Evolutionary conservation across 768 basidiomycete species (phyloP).

Genomic region (Boletus rex-veris): DNA sequence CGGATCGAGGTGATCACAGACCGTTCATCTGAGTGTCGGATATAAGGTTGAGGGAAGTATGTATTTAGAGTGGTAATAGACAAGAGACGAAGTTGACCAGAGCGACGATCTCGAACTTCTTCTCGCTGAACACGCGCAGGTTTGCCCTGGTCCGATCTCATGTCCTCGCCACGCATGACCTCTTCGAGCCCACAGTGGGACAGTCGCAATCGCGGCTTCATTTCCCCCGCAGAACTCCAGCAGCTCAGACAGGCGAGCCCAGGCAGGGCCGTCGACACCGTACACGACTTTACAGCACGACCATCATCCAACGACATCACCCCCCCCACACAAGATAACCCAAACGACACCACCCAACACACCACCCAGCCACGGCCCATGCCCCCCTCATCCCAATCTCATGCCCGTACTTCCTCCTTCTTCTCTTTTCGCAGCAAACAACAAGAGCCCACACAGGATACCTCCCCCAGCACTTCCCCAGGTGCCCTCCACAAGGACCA

Average conservation of each 20-base stretch:
- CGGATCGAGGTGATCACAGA: no score
- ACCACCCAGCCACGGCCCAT: slow-evolving; percentile 26
- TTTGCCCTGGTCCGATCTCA: background rate
- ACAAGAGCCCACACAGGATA: slow-evolving; percentile 13
- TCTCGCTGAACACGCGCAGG: background rate
- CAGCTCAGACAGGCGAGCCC: slow-evolving; percentile 34
- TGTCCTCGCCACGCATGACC: slow-evolving; percentile 17
- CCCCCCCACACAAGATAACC: slow-evolving; percentile 15
- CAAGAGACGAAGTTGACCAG: no score
- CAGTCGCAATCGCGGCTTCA: slow-evolving; percentile 33
- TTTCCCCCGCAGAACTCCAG: slow-evolving; percentile 33
- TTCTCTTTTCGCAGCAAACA: slow-evolving; percentile 56
- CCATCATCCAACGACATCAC: slow-evolving; percentile 15
- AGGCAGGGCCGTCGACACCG: slow-evolving; percentile 21
- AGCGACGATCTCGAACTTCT: no score
- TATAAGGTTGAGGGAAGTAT: background rate
- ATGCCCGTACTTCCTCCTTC: slow-evolving; percentile 60
- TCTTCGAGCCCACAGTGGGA: slow-evolving; percentile 37
- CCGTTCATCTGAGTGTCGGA: no score
- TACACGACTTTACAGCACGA: slow-evolving; percentile 35
- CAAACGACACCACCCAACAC: slow-evolving; percentile 15
- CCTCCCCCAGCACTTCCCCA: slow-evolving; percentile 17
- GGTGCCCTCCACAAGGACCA: background rate
- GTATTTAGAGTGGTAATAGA: background rate
- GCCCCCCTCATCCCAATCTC: slow-evolving; percentile 29